Base-by-base conservation (phyloP, 2,329 filamentous ascomycete species). In the Blastomyces parvus region DNA sequence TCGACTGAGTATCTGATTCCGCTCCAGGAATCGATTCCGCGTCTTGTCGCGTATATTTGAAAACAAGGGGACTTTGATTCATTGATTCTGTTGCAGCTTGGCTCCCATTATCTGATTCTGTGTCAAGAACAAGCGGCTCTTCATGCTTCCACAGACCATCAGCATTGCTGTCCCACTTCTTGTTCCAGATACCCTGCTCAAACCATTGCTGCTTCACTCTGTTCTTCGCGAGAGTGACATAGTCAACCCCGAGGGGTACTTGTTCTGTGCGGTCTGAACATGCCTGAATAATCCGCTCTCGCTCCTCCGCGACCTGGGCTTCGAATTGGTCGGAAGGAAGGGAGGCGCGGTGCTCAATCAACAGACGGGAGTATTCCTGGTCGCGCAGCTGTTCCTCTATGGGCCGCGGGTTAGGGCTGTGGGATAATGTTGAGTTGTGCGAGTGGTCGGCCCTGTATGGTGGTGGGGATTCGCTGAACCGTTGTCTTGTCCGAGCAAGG, bases 111-210 rank as follows among this genome's bases (percentile, higher is more conserved):
- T 56, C 30, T 11, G 53, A 33, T 56, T 56, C 53, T 30, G 19
- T 38, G 53, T 56, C 53, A 38, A 19, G 4, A n/a, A 38, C 53
- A 14, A 38, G 8, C 4, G 30, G 53, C 33, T 56, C 53, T 56
- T 56, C 53, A 33, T 56, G 53, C 53, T 56, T 56, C 53, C 53
- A 56, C 19, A 14, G n/a, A 30, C 30, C 19, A n/a, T 11, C 30
- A 46, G 42, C 14, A 13, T 17, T n/a, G 5, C 14, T 6, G 5
- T 44, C 17, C 65, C 66, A 67, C 22, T 65, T 59, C 40, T 66
- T 52, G 17, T 65, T 66, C 67, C 66, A 68, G 56, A 68, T 68
- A 61, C 69, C 69, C 68, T 72, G 69, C 63, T 70, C 68, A 50
- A 70, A 53, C 69, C 68, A 73, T 55, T 58, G 62, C 59, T 69